Percentiles rank a stretch among this genome's conserved stretches.
Evolutionary conservation across 768 basidiomycete genomes (phyloP).

Genomic region (Suillus occidentalis): DNA sequence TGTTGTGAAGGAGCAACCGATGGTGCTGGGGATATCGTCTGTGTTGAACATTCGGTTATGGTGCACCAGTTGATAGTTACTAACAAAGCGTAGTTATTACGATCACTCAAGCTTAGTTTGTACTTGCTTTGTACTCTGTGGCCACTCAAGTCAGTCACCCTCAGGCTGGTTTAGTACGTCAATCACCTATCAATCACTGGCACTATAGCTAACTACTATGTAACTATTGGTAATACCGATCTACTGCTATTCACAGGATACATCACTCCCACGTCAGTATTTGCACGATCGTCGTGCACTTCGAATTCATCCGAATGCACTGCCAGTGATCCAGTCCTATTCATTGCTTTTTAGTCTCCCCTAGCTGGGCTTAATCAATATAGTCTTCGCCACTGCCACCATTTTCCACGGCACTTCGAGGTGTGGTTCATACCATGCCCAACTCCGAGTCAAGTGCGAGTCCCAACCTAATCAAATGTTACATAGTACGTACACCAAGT

Average conservation of each 20-base stretch:
- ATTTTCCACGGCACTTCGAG: background rate
- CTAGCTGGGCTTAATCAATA: background rate
- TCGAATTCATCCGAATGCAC: background rate
- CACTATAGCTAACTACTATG: no score
- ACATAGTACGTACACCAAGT: background rate
- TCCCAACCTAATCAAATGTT: background rate
- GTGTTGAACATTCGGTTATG: background rate
- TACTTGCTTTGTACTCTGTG: no score
- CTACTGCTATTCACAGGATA: no score
- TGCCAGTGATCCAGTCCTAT: background rate
- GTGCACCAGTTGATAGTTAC: background rate
- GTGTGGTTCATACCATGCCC: background rate
- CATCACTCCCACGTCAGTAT: background rate
- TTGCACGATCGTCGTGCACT: background rate
- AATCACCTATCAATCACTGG: no score
- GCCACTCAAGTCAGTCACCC: no score
- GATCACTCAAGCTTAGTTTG: background rate
- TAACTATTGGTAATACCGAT: no score
- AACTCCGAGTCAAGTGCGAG: background rate
- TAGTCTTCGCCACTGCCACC: background rate
- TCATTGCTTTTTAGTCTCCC: background rate
- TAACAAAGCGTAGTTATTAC: no score
- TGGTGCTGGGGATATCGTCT: background rate
- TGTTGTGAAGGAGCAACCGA: background rate
- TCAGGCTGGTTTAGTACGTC: no score